phyloP scores from a whole-genome alignment of 1,284 basidiomycete genomes.

The Xerocomus amazonicus region DNA sequence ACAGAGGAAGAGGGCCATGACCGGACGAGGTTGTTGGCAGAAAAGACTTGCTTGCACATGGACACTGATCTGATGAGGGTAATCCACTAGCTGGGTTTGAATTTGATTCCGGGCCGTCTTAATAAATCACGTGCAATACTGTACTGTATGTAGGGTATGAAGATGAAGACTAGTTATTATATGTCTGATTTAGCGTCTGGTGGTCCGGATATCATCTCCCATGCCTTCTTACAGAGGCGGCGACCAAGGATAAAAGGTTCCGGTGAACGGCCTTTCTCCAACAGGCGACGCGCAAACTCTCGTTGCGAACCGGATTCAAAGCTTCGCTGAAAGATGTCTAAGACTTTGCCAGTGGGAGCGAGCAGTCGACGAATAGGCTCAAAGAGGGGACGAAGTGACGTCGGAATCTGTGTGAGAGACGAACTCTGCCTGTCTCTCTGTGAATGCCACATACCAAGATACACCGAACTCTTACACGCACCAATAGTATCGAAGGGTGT shows the following conservation, averaged over 20 bases:
- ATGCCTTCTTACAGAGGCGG: constrained; percentile 43
- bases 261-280: constrained; percentile 52
- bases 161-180: constrained; percentile 17
- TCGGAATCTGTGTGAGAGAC: constrained; percentile 34
- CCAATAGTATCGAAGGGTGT: constrained; percentile 25
- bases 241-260: constrained; percentile 53
- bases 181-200: constrained; percentile 27
- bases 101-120: too few species aligned
- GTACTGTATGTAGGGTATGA: constrained; percentile 30
- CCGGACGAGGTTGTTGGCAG: too few species aligned
- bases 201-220: constrained; percentile 44
- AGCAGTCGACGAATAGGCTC: constrained; percentile 47
- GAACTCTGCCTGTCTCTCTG: constrained; percentile 27
- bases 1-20: constrained; percentile 65
- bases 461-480: constrained; percentile 9
- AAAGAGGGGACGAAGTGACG: constrained; percentile 37
- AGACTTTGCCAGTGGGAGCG: constrained; percentile 44
- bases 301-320: constrained; percentile 48
- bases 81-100: too few species aligned
- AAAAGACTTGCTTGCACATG: too few species aligned
- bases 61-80: too few species aligned
- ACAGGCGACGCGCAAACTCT: constrained; percentile 46
- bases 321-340: constrained; percentile 47
- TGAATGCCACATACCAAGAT: constrained; percentile 5
- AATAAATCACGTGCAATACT: too few species aligned